Percentiles rank a stretch among this genome's conserved stretches.
These are phyloP conservation scores for Decorospora gaudefroyi DNA, from an alignment of 2,329 filamentous ascomycete species.

Conservation along the genomic window DNA sequence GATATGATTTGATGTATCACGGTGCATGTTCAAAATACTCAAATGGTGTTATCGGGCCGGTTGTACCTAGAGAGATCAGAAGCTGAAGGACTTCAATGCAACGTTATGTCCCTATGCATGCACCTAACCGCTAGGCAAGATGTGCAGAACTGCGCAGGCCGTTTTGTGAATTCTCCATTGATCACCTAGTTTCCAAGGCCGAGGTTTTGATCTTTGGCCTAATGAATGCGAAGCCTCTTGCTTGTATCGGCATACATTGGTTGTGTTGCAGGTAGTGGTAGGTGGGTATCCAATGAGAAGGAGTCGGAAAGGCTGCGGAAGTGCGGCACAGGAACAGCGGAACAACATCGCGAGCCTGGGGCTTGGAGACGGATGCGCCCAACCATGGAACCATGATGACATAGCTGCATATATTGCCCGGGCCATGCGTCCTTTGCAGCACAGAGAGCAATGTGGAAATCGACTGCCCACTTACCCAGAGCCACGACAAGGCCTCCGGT, in stretches of 20 bases:
- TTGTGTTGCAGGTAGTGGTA: constrained; percentile 1
- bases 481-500: constrained; percentile 33
- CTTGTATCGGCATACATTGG: too few species aligned
- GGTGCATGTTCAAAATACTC: neutral
- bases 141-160: too few species aligned
- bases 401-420: constrained; percentile 33
- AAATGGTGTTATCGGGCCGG: neutral
- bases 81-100: neutral
- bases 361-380: constrained; percentile 26
- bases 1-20: constrained; percentile 1
- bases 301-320: constrained; percentile 17
- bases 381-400: constrained; percentile 33
- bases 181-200: too few species aligned
- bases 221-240: too few species aligned
- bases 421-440: constrained; percentile 42
- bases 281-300: constrained; percentile 22
- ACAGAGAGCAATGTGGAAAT: constrained; percentile 49
- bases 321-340: constrained; percentile 27
- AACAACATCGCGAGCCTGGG: constrained; percentile 21
- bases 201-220: too few species aligned
- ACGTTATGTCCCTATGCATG: neutral
- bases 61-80: too few species aligned
- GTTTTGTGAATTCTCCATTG: too few species aligned
- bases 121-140: too few species aligned
- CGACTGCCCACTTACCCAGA: constrained; percentile 33